phyloP scores from a whole-genome alignment of 2,329 filamentous ascomycete genomes.

The Scopulariopsis brevicaulis region DNA sequence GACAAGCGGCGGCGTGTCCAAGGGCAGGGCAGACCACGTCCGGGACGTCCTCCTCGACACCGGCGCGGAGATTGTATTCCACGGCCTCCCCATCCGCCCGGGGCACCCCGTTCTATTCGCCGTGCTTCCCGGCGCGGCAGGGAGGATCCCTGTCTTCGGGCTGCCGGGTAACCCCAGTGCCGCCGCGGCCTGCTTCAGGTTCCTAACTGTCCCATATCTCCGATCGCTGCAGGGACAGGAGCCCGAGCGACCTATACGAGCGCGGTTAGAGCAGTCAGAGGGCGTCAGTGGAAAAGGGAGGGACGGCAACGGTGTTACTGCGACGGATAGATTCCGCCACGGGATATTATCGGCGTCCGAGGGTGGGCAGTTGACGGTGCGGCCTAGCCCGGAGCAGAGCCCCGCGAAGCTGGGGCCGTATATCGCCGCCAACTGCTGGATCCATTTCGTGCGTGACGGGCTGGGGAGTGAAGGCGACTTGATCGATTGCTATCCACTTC shows the following conservation, averaged over 20 bases:
- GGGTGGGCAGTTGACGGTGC: not conserved
- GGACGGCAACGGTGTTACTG: not conserved
- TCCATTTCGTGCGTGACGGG: not conserved
- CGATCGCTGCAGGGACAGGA: not conserved
- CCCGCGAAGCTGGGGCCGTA: not conserved
- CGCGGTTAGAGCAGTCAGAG: not conserved
- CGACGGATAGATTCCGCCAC: not conserved
- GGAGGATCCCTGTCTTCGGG: not conserved
- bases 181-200: not conserved
- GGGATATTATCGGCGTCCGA: not conserved
- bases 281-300: not conserved
- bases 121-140: not conserved
- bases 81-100: not conserved
- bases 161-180: not conserved
- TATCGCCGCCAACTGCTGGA: not conserved
- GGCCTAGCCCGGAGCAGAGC: not conserved
- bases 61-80: not conserved
- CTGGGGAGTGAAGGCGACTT: not conserved
- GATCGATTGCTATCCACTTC: not conserved
- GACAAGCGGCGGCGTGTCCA: not conserved
- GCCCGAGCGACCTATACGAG: not conserved
- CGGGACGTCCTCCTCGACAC: not conserved
- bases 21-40: not conserved
- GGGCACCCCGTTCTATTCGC: not conserved
- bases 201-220: not conserved